Evolutionary conservation across 163 green algal genomes (phyloP).

Genomic region (Trebouxiophyceae sp.): DNA sequence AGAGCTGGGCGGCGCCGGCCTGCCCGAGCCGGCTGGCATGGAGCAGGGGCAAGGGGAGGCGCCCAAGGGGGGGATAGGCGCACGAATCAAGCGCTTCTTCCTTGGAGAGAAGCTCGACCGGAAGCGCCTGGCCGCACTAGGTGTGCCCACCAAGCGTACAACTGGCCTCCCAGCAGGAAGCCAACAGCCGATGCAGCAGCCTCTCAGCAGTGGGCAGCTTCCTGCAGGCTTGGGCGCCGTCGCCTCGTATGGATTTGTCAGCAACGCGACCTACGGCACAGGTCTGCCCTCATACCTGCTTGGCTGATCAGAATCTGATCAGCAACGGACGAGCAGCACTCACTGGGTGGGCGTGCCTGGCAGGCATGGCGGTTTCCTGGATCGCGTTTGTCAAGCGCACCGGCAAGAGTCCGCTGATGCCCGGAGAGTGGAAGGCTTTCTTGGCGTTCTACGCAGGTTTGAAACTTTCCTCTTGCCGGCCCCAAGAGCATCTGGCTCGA

Average conservation of each 20-base stretch:
- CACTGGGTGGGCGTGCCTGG: too few relatives aligned
- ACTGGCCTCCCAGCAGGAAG: neutral
- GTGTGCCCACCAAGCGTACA: neutral
- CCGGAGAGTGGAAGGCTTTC: conserved; percentile 47
- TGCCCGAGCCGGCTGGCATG: too few relatives aligned
- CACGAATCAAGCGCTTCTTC: conserved; percentile 23
- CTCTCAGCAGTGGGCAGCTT: too few relatives aligned
- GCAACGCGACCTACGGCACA: conserved; percentile 23
- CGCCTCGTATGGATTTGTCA: conserved; percentile 22
- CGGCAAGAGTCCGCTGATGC: conserved; percentile 32
- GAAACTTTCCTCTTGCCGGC: neutral
- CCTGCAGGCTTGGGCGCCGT: conserved; percentile 22
- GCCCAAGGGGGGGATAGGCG: too few relatives aligned
- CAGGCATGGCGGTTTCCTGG: conserved; percentile 25
- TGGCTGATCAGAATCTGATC: too few relatives aligned
- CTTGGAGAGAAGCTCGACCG: conserved; percentile 22
- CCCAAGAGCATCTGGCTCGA: neutral
- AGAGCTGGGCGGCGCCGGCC: too few relatives aligned
- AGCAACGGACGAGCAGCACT: too few relatives aligned
- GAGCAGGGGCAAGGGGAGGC: neutral
- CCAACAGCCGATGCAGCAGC: neutral
- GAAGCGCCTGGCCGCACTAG: conserved; percentile 13
- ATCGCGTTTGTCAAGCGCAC: conserved; percentile 25
- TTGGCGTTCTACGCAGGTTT: conserved; percentile 37
- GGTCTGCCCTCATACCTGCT: neutral